Base-by-base conservation (phyloP, 202 grass and related monocot species). In the Panicum virgatum region DNA sequence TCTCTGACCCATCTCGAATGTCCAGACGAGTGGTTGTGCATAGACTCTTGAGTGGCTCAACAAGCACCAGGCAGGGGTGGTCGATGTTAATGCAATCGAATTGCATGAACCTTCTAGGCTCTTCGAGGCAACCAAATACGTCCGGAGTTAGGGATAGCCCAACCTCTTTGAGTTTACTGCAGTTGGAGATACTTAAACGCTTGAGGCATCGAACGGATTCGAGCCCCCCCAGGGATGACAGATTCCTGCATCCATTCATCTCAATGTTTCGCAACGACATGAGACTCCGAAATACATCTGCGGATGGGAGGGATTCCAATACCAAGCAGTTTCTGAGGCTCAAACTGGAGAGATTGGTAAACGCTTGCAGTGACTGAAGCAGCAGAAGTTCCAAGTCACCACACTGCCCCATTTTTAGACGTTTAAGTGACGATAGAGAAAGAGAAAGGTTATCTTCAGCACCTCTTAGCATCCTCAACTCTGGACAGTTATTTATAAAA, bases 131-230 rank as follows among this genome's bases (percentile, higher is more conserved):
- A 38, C 27, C 4, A 48, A 39, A 81, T 60, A 12, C 39, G 16
- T 20, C 15, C 19, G 2, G 3, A 32, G 6, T 10, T 43, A 26
- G 14, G 25, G 56, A 62, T 9, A 20, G 13, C 3, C 16, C 18
- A 64, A 12, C 18, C 44, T 36, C 19, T 9, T 6, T 3, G 57
- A 64, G 75, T 15, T 78, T 64, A n/a, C 10, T 8, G 38, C 75
- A 78, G 5, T 4, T 0, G 0, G 0, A 0, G 0, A 77, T 62
- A 2, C 0, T 0, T 14, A 77, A 47, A 0, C 0, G 0, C 0
- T 0, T 1, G 9, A 62, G 42, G 5, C 0, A 1, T 32, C 15
- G 40, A 77, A 47, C 26, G 57, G 10, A n/a, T 46, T 16, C 9
- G 5, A 77, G 38, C 5, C 56, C 57, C 22, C 73, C 74, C 25